These are phyloP conservation scores for Microcera coccophila DNA, from an alignment of 2,329 filamentous ascomycete genomes.

Conservation along the genomic window DNA sequence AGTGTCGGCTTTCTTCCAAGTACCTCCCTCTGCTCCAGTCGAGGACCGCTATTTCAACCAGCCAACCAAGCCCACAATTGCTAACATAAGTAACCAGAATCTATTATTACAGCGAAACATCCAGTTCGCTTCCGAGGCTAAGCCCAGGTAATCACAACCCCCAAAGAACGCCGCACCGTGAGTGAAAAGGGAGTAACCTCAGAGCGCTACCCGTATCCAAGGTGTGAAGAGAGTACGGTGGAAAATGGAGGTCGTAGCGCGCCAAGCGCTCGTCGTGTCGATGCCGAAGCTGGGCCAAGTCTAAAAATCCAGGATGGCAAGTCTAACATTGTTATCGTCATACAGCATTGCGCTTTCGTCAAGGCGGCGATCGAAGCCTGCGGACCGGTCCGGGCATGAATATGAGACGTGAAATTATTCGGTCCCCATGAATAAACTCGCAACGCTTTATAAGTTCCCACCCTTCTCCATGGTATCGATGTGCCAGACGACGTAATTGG, in stretches of 20 bases:
- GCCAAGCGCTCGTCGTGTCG: constrained; percentile 6
- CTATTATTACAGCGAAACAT: constrained; percentile 29
- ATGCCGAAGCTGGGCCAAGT: constrained; percentile 9
- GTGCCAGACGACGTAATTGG: constrained; percentile 98
- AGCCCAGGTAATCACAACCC: constrained; percentile 18
- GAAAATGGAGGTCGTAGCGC: constrained; percentile 4
- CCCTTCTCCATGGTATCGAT: constrained; percentile 94
- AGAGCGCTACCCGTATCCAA: constrained; percentile 5
- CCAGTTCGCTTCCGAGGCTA: constrained; percentile 15
- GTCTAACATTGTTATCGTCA: constrained; percentile 26
- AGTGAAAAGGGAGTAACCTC: constrained; percentile 3
- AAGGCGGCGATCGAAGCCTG: constrained; percentile 13
- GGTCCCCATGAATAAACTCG: constrained; percentile 6
- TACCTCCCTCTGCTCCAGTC: constrained; percentile 15
- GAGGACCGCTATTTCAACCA: constrained; percentile 10
- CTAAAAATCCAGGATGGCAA: constrained; percentile 9
- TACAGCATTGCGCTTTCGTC: constrained; percentile 19
- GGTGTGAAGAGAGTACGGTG: constrained; percentile 6
- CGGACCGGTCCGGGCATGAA: constrained; percentile 16
- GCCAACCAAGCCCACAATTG: constrained; percentile 7
- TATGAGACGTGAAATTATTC: constrained; percentile 19
- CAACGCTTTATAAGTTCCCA: constrained; percentile 58
- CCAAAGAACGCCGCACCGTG: constrained; percentile 16
- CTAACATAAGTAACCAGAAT: constrained; percentile 27
- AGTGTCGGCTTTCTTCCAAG: constrained; percentile 9